Base-by-base conservation (phyloP, 805 yeast genomes). In the Candida khao-thaluensis region DNA sequence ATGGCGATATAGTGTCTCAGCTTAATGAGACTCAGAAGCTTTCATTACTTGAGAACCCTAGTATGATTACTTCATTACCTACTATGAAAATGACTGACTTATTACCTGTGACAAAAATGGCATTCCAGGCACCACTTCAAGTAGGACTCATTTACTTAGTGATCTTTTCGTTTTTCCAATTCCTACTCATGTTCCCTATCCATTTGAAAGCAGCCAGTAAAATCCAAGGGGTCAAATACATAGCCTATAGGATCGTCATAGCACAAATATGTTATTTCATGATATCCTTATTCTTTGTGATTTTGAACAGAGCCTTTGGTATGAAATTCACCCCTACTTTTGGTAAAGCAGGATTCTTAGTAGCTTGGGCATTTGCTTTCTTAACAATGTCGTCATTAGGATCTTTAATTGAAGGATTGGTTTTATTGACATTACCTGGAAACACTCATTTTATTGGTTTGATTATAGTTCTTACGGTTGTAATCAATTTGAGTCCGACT, bases 121-220 rank as follows among this genome's bases (percentile, higher is more conserved):
- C 60, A 14, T 51, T 51, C 23, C 62, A 52, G 38, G 67, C 65
- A 9, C 62, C 66, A 1, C 48, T 61, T 14, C 61, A 60, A 33
- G 44, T 62, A n/a, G 68, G 66, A 1, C 38, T 60, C 17, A 53
- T 62, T 28, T 62, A 62, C 44, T 47, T 60, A 44, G 55, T 59
- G 17, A 45, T 60, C 4, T 62, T 63, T 43, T 49, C 67, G 6
- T 63, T 63, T 38, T 62, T 61, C 53, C 65, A 57, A 44, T 63
- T 62, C 31, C 33, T 61, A 11, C 57, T 59, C 45, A 44, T 57
- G 26, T 39, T 50, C 20, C 52, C 52, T 9, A 47, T 61, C 28
- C 65, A 62, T 27, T 44, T 48, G 43, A 54, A 48, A 29, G 54
- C 62, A 24, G 59, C 62, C 11, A 21, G 50, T 21, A 55, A 52